Evolutionary conservation across 2,329 filamentous ascomycete species (phyloP).

Genomic region (Monosporascus sp.): DNA sequence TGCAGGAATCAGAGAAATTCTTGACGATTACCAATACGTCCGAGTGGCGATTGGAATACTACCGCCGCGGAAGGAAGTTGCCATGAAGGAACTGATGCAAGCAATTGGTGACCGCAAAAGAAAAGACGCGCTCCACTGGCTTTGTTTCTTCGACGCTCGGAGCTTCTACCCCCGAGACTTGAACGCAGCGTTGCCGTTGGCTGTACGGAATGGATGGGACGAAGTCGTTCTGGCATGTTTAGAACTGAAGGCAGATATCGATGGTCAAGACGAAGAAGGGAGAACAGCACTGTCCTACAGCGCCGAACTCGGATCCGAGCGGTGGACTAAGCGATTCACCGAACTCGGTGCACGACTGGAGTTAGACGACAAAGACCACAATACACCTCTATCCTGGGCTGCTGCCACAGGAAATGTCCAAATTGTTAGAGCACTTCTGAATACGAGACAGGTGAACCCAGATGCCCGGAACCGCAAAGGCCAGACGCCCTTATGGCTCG

Average conservation of each 20-base stretch:
- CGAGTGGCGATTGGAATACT: neutral
- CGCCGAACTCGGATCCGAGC: slow-evolving; percentile 6
- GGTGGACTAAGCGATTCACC: slow-evolving; percentile 1
- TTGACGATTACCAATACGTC: neutral
- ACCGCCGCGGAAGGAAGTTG: neutral
- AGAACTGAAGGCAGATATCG: slow-evolving; percentile 5
- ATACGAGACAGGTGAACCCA: no score
- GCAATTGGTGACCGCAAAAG: neutral
- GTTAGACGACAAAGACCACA: neutral
- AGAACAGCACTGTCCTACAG: slow-evolving; percentile 9
- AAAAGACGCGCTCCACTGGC: neutral
- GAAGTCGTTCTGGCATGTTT: slow-evolving; percentile 6
- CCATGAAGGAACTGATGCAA: neutral
- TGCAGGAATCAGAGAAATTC: neutral
- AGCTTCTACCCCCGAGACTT: neutral
- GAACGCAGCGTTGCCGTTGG: slow-evolving; percentile 6
- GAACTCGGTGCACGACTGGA: slow-evolving; percentile 1
- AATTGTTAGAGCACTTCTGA: no score
- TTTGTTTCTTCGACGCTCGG: neutral
- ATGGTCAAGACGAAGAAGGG: slow-evolving; percentile 7
- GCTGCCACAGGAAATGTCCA: no score
- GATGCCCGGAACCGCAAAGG: no score
- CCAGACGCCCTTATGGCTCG: no score
- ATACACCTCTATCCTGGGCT: neutral
- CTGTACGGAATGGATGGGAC: slow-evolving; percentile 8